A percentile compares a stretch with the other conserved stretches of the same genome.
These are phyloP conservation scores for Crucibulum laeve DNA, from an alignment of 768 basidiomycete species.

Conservation along the genomic window DNA sequence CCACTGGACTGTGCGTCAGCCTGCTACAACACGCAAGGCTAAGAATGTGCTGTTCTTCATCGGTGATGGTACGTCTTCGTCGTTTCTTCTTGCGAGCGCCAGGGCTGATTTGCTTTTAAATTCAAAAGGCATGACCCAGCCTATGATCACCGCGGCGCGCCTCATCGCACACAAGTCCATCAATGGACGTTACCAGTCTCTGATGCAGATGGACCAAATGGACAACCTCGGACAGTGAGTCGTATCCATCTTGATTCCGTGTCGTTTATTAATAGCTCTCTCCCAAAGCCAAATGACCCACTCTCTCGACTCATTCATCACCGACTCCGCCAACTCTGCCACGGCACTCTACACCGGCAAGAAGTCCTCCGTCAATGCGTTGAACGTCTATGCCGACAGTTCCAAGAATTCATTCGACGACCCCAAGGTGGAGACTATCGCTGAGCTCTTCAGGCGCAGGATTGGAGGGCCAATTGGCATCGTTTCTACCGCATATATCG, in stretches of 20 bases:
- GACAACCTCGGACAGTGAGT: slow-evolving; percentile 38
- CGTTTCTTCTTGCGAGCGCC: neutral
- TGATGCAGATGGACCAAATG: slow-evolving; percentile 47
- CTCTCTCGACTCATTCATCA: slow-evolving; percentile 42
- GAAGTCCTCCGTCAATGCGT: slow-evolving; percentile 35
- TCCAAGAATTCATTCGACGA: slow-evolving; percentile 36
- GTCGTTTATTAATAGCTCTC: neutral
- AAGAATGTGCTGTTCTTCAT: slow-evolving; percentile 44
- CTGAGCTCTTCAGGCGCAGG: slow-evolving; percentile 36
- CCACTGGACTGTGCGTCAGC: slow-evolving; percentile 32
- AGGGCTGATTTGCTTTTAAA: neutral
- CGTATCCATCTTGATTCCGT: neutral
- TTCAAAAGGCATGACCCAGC: slow-evolving; percentile 37
- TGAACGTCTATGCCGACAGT: slow-evolving; percentile 39
- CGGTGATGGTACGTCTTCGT: slow-evolving; percentile 33
- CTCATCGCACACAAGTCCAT: slow-evolving; percentile 42
- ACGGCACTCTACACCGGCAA: slow-evolving; percentile 42
- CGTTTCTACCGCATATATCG: slow-evolving; percentile 40
- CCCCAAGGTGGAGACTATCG: slow-evolving; percentile 40
- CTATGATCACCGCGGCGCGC: slow-evolving; percentile 44
- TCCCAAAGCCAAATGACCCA: slow-evolving; percentile 39
- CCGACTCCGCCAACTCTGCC: slow-evolving; percentile 44
- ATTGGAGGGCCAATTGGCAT: slow-evolving; percentile 38
- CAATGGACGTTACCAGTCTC: slow-evolving; percentile 39
- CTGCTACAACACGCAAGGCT: slow-evolving; percentile 27